Evolutionary conservation across 805 yeast genomes (phyloP).

Genomic region (Saturnispora mendoncae): DNA sequence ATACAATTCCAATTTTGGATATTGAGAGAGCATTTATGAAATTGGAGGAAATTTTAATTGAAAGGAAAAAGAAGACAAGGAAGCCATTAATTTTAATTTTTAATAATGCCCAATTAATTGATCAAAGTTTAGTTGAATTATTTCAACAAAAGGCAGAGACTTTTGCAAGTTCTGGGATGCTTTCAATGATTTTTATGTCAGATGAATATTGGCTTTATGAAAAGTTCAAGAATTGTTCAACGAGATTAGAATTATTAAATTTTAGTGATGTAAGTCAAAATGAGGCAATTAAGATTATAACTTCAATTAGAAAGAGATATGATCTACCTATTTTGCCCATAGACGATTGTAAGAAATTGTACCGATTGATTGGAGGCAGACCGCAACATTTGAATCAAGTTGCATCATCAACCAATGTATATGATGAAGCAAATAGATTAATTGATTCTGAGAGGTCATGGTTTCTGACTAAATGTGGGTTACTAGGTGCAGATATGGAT

Average conservation of each 20-base stretch:
- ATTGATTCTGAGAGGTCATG: constrained; percentile 78
- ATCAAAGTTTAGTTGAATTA: constrained; percentile 64
- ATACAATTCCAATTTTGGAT: constrained; percentile 71
- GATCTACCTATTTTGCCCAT: constrained; percentile 34
- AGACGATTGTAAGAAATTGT: constrained; percentile 33
- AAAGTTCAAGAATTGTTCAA: constrained; percentile 59
- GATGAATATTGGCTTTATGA: constrained; percentile 88
- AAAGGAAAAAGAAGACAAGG: constrained; percentile 32
- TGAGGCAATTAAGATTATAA: constrained; percentile 49
- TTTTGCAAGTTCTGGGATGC: constrained; percentile 63
- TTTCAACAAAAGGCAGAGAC: constrained; percentile 79
- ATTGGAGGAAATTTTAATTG: constrained; percentile 62
- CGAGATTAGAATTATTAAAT: constrained; percentile 64
- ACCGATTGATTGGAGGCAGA: constrained; percentile 70
- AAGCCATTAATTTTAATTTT: constrained; percentile 62
- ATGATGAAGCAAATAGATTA: constrained; percentile 56
- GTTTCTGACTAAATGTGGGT: constrained; percentile 77
- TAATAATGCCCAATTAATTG: constrained; percentile 66
- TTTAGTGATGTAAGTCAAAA: constrained; percentile 51
- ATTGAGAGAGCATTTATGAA: constrained; percentile 76
- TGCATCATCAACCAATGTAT: constrained; percentile 46
- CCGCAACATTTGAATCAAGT: constrained; percentile 76
- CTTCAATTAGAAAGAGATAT: constrained; percentile 38
- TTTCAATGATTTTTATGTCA: constrained; percentile 59
- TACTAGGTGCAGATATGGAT: constrained; percentile 71